phyloP scores from a whole-genome alignment of 768 basidiomycete genomes.

The Lyophyllum semitale region DNA sequence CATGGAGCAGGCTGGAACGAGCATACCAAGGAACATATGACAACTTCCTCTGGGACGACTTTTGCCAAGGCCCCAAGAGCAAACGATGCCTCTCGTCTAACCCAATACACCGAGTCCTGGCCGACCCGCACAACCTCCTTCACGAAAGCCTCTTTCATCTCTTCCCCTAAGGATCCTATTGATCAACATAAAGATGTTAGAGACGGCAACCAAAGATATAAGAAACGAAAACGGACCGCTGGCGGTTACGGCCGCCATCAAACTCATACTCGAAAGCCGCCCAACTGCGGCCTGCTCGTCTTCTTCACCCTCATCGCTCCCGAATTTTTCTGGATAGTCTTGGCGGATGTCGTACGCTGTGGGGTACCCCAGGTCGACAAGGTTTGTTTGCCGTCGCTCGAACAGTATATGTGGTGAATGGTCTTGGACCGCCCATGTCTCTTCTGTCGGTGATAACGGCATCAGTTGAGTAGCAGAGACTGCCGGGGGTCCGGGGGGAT shows the following conservation, averaged over 20 bases:
- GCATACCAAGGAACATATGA: conserved; percentile 63
- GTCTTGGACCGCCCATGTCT: background rate
- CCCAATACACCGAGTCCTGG: conserved; percentile 71
- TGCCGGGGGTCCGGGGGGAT: background rate
- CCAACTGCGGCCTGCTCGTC: conserved; percentile 83
- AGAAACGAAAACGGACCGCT: conserved; percentile 47
- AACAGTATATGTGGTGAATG: background rate
- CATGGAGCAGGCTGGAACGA: background rate
- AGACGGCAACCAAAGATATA: background rate
- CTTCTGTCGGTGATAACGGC: conserved; percentile 19
- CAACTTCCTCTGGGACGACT: conserved; percentile 75
- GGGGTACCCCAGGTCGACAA: background rate
- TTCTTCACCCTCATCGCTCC: conserved; percentile 34
- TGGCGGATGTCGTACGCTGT: background rate
- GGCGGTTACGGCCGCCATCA: conserved; percentile 86
- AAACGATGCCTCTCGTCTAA: conserved; percentile 83
- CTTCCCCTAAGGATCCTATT: conserved; percentile 55
- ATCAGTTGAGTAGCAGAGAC: conserved; percentile 12
- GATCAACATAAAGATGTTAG: conserved; percentile 3
- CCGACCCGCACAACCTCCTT: conserved; percentile 72
- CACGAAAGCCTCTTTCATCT: conserved; percentile 65
- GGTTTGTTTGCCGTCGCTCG: background rate
- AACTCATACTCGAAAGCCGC: conserved; percentile 87
- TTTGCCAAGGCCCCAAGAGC: conserved; percentile 89
- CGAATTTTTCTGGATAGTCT: conserved; percentile 9